phyloP scores from a whole-genome alignment of 768 basidiomycete genomes.

The Tremella yokohamensis region DNA sequence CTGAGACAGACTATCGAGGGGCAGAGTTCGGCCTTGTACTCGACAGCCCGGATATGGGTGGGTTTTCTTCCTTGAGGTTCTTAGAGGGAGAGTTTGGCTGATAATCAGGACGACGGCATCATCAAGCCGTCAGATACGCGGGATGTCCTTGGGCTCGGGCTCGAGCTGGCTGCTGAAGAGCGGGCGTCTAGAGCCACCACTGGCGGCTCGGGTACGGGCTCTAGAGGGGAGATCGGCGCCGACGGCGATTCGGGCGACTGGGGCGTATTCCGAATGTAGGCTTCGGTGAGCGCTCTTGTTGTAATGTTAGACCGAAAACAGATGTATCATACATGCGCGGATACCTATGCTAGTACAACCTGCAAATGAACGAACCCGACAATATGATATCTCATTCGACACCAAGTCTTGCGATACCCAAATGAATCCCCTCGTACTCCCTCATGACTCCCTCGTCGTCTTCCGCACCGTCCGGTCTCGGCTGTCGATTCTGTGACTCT shows the following conservation, averaged over 20 bases:
- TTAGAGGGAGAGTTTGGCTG: not conserved
- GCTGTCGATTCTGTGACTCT: no score
- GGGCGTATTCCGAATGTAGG: conserved; percentile 85
- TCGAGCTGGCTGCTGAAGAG: conserved; percentile 62
- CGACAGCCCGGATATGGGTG: conserved; percentile 85
- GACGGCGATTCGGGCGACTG: conserved; percentile 55
- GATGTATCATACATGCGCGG: no score
- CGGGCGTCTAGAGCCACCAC: conserved; percentile 47
- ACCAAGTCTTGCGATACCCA: conserved; percentile 27
- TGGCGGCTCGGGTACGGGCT: conserved; percentile 53
- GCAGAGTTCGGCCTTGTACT: conserved; percentile 82
- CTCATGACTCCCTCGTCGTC: conserved; percentile 6
- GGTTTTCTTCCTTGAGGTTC: conserved; percentile 4
- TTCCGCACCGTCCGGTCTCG: not conserved
- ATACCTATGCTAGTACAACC: conserved; percentile 11
- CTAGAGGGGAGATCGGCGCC: conserved; percentile 59
- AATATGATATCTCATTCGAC: not conserved
- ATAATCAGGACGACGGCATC: conserved; percentile 54
- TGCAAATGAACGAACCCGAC: not conserved
- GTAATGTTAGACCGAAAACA: no score
- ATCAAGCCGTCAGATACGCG: conserved; percentile 85
- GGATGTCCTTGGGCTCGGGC: conserved; percentile 79
- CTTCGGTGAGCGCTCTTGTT: not conserved
- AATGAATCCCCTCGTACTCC: conserved; percentile 37
- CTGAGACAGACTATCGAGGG: conserved; percentile 78